Conservation (phyloP, 176 grass and related monocot species). For the Juncus inflexus region DNA sequence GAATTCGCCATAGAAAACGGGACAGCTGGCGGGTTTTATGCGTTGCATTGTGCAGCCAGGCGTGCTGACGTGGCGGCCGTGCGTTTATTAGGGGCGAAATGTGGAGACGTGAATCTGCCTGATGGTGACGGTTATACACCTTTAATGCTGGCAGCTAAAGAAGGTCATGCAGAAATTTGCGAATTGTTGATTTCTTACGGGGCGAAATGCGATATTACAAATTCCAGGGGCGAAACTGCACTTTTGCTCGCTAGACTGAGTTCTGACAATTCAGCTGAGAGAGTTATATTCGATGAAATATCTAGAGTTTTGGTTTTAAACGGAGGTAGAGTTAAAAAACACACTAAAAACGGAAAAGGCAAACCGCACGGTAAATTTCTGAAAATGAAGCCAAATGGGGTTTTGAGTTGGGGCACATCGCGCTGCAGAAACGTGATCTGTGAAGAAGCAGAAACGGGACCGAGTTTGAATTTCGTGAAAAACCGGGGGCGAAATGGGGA, state of each 20-base stretch:
- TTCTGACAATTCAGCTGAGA: conserved; percentile 50
- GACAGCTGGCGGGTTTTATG: conserved; percentile 60
- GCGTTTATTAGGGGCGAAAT: conserved; percentile 43
- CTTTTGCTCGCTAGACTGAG: conserved; percentile 59
- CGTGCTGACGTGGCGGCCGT: conserved; percentile 54
- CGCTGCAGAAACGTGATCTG: conserved; percentile 68
- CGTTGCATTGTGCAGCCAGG: conserved; percentile 69
- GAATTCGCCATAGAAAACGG: conserved; percentile 91
- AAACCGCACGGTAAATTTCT: conserved; percentile 60
- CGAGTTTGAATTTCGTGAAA: conserved; percentile 66
- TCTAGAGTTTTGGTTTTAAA: conserved; percentile 46
- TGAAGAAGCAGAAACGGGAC: conserved; percentile 58
- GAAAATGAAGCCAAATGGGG: conserved; percentile 55
- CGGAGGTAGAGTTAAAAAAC: conserved; percentile 62
- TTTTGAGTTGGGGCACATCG: conserved; percentile 74
- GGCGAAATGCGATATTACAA: conserved; percentile 47
- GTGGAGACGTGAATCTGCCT: conserved; percentile 59
- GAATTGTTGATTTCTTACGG: conserved; percentile 65
- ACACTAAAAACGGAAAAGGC: conserved; percentile 75
- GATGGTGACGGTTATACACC: conserved; percentile 82
- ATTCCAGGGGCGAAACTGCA: conserved; percentile 59
- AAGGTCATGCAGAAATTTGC: conserved; percentile 60
- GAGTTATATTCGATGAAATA: conserved; percentile 75
- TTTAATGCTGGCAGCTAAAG: conserved; percentile 79
- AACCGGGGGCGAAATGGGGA: conserved; percentile 46